phyloP scores from a whole-genome alignment of 1,139 yeast genomes.

The Starmera stellimalicola region DNA sequence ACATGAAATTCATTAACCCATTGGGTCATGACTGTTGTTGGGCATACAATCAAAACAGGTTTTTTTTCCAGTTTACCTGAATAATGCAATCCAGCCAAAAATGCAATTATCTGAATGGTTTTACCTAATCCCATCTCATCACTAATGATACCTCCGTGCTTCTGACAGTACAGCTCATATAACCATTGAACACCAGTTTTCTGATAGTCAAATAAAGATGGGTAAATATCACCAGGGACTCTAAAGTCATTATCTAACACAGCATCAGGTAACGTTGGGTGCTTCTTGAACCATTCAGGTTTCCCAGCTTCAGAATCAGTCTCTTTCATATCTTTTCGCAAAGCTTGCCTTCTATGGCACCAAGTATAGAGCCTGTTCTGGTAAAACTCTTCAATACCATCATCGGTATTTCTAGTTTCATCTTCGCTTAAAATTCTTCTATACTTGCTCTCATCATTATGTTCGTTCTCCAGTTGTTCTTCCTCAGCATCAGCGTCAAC shows the following conservation, averaged over 20 bases:
- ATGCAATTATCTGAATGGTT: conserved; percentile 85
- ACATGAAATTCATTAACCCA: conserved; percentile 94
- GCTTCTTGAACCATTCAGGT: conserved; percentile 57
- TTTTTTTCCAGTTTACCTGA: conserved; percentile 57
- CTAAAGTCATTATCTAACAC: conserved; percentile 55
- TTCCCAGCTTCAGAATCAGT: conserved; percentile 25
- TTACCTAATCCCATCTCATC: conserved; percentile 98
- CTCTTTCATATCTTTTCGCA: conserved; percentile 17
- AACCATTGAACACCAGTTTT: conserved; percentile 83
- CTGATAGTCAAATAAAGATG: conserved; percentile 83
- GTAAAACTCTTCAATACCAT: conserved; percentile 64
- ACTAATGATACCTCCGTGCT: conserved; percentile 90
- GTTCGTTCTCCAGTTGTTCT: conserved; percentile 5
- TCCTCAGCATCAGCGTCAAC: conserved; percentile 11
- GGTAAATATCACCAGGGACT: conserved; percentile 86
- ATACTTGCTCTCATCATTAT: conserved; percentile 11
- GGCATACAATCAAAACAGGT: conserved; percentile 85
- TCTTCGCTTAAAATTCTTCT: conserved; percentile 17
- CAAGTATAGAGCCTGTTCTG: conserved; percentile 51
- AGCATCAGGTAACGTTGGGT: conserved; percentile 73
- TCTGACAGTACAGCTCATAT: conserved; percentile 74
- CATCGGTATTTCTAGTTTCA: conserved; percentile 50
- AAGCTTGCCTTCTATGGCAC: conserved; percentile 37
- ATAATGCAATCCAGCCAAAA: conserved; percentile 83
- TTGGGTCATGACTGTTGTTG: conserved; percentile 91